A percentile compares a stretch with the other conserved stretches of the same genome.
These are phyloP conservation scores for Boeremia exigua DNA, from an alignment of 2,329 filamentous ascomycete species.

Conservation along the genomic window DNA sequence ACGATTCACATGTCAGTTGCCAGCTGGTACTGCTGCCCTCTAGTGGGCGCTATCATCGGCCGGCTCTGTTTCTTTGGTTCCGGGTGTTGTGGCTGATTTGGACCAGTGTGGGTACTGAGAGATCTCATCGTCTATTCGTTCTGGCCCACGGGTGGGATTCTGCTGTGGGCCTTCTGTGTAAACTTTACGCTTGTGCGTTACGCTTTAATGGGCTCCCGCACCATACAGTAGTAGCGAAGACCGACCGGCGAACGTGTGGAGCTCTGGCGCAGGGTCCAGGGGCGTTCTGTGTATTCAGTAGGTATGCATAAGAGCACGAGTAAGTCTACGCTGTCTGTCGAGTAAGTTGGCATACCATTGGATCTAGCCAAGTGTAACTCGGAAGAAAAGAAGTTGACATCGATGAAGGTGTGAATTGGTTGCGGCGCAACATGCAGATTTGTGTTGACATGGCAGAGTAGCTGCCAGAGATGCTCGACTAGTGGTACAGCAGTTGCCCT, in stretches of 20 bases:
- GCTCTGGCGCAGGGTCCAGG: not conserved
- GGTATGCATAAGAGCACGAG: slow-evolving; percentile 2
- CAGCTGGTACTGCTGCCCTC: too few relatives aligned
- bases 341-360: too few relatives aligned
- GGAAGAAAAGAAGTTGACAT: not conserved
- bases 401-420: not conserved
- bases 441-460: slow-evolving; percentile 1
- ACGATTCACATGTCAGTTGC: too few relatives aligned
- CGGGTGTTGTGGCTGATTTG: too few relatives aligned
- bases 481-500: slow-evolving; percentile 1
- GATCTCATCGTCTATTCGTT: not conserved
- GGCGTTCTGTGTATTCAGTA: not conserved
- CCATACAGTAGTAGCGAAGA: not conserved
- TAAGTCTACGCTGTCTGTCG: not conserved
- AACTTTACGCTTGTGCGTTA: slow-evolving; percentile 10
- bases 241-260: slow-evolving; percentile 6
- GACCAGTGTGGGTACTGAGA: too few relatives aligned
- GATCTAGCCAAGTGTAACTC: not conserved
- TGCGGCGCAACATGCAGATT: slow-evolving; percentile 2
- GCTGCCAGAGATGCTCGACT: slow-evolving; percentile 1
- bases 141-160: not conserved
- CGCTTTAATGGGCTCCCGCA: slow-evolving; percentile 10
- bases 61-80: too few relatives aligned
- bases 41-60: too few relatives aligned
- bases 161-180: not conserved